Evolutionary conservation across 139 green algal genomes (phyloP), one percentile per base, ranked within the genome.

Genomic region (Coccomyxa sp.): DNA sequence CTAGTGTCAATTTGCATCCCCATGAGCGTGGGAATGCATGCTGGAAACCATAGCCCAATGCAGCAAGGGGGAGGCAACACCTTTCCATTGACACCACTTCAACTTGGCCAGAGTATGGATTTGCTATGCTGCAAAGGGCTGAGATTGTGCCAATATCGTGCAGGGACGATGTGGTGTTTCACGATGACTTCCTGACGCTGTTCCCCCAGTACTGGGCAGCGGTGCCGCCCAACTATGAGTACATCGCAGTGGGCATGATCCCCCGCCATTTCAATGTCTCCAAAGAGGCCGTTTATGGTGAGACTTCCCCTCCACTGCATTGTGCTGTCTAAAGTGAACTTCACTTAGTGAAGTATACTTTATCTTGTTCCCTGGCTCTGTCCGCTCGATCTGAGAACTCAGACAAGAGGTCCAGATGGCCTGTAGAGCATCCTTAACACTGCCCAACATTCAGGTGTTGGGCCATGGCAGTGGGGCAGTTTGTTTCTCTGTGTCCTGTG

Each of bases 221-320:
- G 23, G 71, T 77, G 27, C 71, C 71, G 27, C 23, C n/a, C 27
- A 38, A 38, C 71, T 77, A 51, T 77, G 71, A 77, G 3, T 77
- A 77, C 71, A 38, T 77, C 14, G 71, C n/a, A 38, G 71, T 77
- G 71, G 71, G 71, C 71, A 31, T 51, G 71, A 77, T 77, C 71
- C 71, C 71, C 27, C 71, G 71, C 71, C 71, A 77, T 12, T 77
- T 77, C 71, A 38, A 77, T n/a, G 1, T 38, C 7, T 71, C 63
- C 7, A 25, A 71, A 9, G 21, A 71, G 21, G 18, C 63, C 10
- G 63, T 71, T 25, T 71, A 71, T 71, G 63, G 63, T 71, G 21
- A 11, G 63, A 28, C 18, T 4, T 71, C 63, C 63, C 38, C 7
- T 51, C 38, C 38, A 51, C 38, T 7, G 7, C 38, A 51, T 51